Evolutionary conservation across 1,284 basidiomycete genomes (phyloP).

Genomic region (Taiwanofungus camphoratus): DNA sequence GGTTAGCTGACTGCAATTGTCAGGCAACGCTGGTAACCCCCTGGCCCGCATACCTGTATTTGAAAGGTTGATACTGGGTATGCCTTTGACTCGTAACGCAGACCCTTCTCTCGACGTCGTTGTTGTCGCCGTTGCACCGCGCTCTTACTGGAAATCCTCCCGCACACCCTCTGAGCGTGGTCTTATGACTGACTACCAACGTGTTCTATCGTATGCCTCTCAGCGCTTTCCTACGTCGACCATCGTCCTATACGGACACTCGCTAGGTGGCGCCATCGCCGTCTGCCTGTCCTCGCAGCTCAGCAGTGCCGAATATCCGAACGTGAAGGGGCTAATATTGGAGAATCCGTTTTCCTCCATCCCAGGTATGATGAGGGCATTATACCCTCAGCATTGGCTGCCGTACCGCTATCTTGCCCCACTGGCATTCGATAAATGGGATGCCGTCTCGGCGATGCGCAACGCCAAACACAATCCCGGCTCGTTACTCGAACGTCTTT

Average conservation of each 20-base stretch:
- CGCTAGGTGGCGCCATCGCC: slow-evolving; percentile 42
- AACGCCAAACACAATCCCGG: slow-evolving; percentile 2
- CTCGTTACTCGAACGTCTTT: slow-evolving; percentile 20
- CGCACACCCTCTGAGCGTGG: slow-evolving; percentile 32
- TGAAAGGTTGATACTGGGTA: slow-evolving; percentile 17
- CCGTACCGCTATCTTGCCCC: slow-evolving; percentile 43
- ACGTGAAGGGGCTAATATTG: slow-evolving; percentile 36
- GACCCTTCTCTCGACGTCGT: slow-evolving; percentile 14
- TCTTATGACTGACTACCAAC: slow-evolving; percentile 36
- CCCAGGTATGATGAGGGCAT: slow-evolving; percentile 41
- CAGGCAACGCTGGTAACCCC: slow-evolving; percentile 49
- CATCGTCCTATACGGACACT: slow-evolving; percentile 44
- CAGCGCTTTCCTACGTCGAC: slow-evolving; percentile 26
- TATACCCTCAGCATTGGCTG: slow-evolving; percentile 45
- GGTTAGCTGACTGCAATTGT: background rate
- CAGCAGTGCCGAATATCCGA: slow-evolving; percentile 11
- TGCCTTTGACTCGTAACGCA: slow-evolving; percentile 6
- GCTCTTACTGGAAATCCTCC: slow-evolving; percentile 39
- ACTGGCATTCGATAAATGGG: slow-evolving; percentile 42
- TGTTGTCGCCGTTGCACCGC: slow-evolving; percentile 34
- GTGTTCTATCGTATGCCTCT: slow-evolving; percentile 29
- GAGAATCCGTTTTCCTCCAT: slow-evolving; percentile 49
- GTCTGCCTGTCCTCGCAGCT: slow-evolving; percentile 31
- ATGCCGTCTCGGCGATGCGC: slow-evolving; percentile 31
- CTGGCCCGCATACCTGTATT: slow-evolving; percentile 42